phyloP scores from a whole-genome alignment of 169 alveolate genomes.

The Neospora caninum region DNA sequence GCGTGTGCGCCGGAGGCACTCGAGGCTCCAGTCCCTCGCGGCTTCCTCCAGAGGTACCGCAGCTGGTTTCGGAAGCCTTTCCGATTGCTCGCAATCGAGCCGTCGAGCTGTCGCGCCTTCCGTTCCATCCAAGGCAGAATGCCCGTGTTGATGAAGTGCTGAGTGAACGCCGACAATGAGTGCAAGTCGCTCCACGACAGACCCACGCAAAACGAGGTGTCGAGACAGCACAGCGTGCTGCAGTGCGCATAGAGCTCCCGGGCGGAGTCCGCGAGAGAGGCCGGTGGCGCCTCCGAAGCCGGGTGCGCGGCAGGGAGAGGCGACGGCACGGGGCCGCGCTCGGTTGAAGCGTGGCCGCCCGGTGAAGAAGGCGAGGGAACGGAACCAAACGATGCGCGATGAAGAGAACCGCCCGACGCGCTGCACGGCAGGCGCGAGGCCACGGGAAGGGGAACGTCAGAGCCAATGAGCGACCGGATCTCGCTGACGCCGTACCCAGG shows the following conservation, averaged over 20 bases:
- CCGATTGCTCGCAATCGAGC: constrained; percentile 42
- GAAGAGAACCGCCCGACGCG: not conserved
- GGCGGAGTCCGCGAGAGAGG: not conserved
- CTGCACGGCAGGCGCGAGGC: not conserved
- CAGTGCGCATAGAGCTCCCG: not conserved
- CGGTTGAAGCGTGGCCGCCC: no score
- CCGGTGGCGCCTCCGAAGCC: not conserved
- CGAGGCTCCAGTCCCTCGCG: constrained; percentile 22
- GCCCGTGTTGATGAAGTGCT: constrained; percentile 40
- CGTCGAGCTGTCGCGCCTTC: constrained; percentile 59
- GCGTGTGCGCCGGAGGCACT: not conserved
- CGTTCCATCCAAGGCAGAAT: constrained; percentile 62
- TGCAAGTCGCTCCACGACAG: constrained; percentile 48
- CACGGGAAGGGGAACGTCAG: not conserved
- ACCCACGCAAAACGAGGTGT: constrained; percentile 53
- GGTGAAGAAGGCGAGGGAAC: not conserved
- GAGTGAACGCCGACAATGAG: constrained; percentile 30
- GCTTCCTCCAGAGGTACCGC: constrained; percentile 61
- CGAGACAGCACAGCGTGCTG: constrained; percentile 35
- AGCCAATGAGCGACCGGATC: not conserved
- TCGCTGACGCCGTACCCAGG: not conserved
- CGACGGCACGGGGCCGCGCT: no score
- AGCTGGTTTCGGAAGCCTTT: constrained; percentile 58
- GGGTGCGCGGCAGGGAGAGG: not conserved
- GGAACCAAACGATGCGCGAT: not conserved